These are phyloP conservation scores for Coleophoma eucalyptorum DNA, from an alignment of 2,329 filamentous ascomycete genomes.

Conservation along the genomic window DNA sequence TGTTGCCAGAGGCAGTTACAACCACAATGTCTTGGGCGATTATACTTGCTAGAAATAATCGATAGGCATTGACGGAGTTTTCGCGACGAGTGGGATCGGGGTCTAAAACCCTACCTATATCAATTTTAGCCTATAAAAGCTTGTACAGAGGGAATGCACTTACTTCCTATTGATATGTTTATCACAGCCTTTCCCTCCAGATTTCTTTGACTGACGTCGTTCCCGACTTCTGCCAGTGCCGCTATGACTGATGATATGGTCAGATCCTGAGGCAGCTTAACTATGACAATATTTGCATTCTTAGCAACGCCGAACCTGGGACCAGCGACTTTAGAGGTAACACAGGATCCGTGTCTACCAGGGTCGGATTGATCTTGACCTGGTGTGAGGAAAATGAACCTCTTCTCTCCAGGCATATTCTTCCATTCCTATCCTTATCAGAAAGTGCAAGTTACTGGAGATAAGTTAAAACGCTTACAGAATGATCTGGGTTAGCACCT, in stretches of 20 bases:
- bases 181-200: neutral
- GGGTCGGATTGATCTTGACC: neutral
- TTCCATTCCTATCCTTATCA: neutral
- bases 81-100: neutral
- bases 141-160: neutral
- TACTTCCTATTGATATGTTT: neutral
- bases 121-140: neutral
- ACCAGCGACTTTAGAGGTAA: constrained; percentile 3
- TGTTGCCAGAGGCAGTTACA: neutral
- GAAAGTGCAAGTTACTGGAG: neutral
- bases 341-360: constrained; percentile 1
- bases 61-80: neutral
- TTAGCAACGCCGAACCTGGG: constrained; percentile 1
- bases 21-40: neutral
- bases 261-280: neutral
- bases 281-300: constrained; percentile 5
- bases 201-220: neutral
- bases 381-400: neutral
- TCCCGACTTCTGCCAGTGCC: neutral
- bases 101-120: neutral
- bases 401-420: neutral
- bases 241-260: neutral
- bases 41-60: neutral
- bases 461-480: neutral
- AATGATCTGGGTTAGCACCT: neutral